phyloP scores from a whole-genome alignment of 1,284 basidiomycete species.

The Hemileia vastatrix region DNA sequence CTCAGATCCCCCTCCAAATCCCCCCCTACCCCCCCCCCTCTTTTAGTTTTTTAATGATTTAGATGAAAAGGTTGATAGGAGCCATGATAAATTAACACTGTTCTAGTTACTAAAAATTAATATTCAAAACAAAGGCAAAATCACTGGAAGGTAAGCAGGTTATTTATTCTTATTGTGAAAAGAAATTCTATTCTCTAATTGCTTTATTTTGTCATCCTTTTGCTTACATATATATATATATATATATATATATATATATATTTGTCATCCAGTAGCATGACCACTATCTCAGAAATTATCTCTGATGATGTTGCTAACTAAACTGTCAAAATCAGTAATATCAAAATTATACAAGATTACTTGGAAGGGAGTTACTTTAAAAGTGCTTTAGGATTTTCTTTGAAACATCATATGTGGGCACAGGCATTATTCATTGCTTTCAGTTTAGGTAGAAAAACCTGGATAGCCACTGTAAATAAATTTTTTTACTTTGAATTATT shows the following conservation, averaged over 20 bases:
- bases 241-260: not conserved
- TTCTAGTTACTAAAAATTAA: conserved; percentile 19
- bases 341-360: conserved; percentile 36
- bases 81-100: conserved; percentile 16
- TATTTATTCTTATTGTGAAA: too few relatives aligned
- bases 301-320: conserved; percentile 17
- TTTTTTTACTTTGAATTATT: conserved; percentile 72
- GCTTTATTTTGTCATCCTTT: not conserved
- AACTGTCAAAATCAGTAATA: conserved; percentile 10
- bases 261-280: not conserved
- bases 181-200: not conserved
- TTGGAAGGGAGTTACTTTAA: conserved; percentile 61
- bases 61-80: not conserved
- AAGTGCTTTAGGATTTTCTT: conserved; percentile 76
- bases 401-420: conserved; percentile 81
- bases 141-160: conserved; percentile 18
- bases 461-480: conserved; percentile 79
- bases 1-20: too few relatives aligned
- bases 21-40: too few relatives aligned
- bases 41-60: too few relatives aligned
- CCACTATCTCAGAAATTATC: not conserved
- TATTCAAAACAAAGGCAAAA: conserved; percentile 21
- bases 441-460: conserved; percentile 81
- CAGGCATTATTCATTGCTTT: conserved; percentile 94
- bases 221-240: not conserved